Conservation (phyloP, 75 land plant species). For the Cryptomeria japonica region DNA sequence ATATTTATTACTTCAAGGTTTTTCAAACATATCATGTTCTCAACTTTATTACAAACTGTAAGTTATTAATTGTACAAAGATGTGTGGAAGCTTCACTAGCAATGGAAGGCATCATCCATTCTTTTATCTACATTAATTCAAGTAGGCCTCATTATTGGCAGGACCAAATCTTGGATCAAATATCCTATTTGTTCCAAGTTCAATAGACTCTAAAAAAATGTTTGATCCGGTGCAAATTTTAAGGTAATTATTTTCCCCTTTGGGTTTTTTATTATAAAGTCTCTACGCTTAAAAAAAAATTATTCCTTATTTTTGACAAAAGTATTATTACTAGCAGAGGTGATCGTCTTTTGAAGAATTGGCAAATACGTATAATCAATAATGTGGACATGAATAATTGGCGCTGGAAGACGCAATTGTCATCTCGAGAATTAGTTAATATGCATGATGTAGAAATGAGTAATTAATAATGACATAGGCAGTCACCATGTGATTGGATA, state of each 20-base stretch:
- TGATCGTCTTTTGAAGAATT: background rate
- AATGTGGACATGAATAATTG: too few relatives aligned
- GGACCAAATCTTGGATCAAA: slow-evolving; percentile 1
- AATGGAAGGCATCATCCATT: background rate
- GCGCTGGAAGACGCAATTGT: too few relatives aligned
- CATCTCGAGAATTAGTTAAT: too few relatives aligned
- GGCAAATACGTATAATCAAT: background rate
- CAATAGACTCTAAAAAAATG: background rate
- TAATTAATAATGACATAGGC: too few relatives aligned
- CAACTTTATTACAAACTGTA: background rate
- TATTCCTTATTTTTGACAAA: background rate
- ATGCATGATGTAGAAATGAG: too few relatives aligned
- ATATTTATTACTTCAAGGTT: background rate
- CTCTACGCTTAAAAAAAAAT: background rate
- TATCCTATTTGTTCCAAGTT: background rate
- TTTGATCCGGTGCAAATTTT: background rate
- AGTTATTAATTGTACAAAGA: background rate
- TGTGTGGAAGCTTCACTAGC: slow-evolving; percentile 1
- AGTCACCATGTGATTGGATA: too few relatives aligned
- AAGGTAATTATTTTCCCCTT: background rate
- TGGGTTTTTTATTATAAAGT: background rate
- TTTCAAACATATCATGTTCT: background rate
- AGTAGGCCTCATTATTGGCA: background rate
- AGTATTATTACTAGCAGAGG: background rate
- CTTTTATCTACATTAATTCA: background rate